A percentile compares a stretch with the other conserved stretches of the same genome.
These are phyloP conservation scores for Verruconis gallopava DNA, from an alignment of 2,329 filamentous ascomycete genomes.

Conservation along the genomic window DNA sequence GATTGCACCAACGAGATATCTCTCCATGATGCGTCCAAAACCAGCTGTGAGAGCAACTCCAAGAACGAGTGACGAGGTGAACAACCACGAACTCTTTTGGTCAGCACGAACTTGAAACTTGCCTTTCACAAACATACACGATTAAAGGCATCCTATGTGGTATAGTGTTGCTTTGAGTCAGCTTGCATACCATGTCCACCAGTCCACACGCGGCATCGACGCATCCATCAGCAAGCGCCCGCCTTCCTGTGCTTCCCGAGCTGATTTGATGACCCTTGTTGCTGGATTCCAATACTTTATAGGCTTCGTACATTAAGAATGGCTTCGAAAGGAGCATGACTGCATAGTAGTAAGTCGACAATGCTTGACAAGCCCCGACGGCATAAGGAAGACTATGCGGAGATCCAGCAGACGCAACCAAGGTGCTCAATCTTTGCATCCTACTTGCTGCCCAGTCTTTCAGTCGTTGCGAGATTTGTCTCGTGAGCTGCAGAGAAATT, in stretches of 20 bases:
- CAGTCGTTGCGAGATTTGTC: neutral
- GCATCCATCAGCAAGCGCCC: neutral
- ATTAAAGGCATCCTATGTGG: neutral
- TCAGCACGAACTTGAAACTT: neutral
- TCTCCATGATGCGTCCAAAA: neutral
- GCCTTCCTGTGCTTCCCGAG: too few relatives aligned
- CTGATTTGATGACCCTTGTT: slow-evolving; percentile 4
- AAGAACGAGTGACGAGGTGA: neutral
- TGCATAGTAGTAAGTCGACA: slow-evolving; percentile 41
- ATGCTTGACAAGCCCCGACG: slow-evolving; percentile 35
- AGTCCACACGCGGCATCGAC: neutral
- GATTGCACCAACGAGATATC: neutral
- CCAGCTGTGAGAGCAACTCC: neutral
- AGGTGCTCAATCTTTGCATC: neutral
- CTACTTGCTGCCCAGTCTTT: neutral
- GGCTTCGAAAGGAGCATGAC: slow-evolving; percentile 42
- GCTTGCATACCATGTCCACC: neutral
- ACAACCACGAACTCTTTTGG: neutral
- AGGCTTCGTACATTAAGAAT: slow-evolving; percentile 39
- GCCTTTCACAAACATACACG: neutral
- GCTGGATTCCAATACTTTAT: slow-evolving; percentile 21
- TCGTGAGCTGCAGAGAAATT: neutral
- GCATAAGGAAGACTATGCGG: slow-evolving; percentile 15
- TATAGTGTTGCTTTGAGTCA: neutral
- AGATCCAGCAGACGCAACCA: neutral